A percentile compares a stretch with the other conserved stretches of the same genome.
Conservation (phyloP, 495 filamentous ascomycete species). For the Terfezia boudieri region DNA sequence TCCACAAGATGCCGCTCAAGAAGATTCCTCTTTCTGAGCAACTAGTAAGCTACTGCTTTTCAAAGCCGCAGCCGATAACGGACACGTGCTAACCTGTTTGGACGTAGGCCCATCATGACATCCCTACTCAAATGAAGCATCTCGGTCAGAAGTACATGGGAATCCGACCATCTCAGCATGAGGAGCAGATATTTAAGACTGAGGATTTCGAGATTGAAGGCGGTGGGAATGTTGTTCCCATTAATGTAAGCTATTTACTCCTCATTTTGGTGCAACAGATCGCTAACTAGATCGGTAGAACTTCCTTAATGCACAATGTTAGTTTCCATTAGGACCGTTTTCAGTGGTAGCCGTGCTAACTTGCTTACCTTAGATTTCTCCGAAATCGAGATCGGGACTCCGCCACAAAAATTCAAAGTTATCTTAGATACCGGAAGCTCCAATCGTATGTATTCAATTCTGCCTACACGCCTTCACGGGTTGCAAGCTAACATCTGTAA, state of each 20-base stretch:
- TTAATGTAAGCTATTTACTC: constrained; percentile 28
- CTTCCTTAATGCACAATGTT: constrained; percentile 98
- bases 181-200: constrained; percentile 57
- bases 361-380: constrained; percentile 54
- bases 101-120: constrained; percentile 47
- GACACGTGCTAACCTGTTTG: not conserved
- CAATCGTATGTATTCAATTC: constrained; percentile 30
- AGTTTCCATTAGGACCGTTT: constrained; percentile 15
- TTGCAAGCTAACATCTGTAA: too few species aligned
- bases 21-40: constrained; percentile 87
- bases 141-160: constrained; percentile 93
- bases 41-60: constrained; percentile 37
- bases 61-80: not conserved
- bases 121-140: constrained; percentile 55
- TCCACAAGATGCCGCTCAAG: constrained; percentile 90
- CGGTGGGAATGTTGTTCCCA: constrained; percentile 57
- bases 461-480: too few species aligned
- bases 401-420: constrained; percentile 91
- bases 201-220: constrained; percentile 38
- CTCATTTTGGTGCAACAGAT: not conserved
- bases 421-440: constrained; percentile 97
- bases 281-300: constrained; percentile 28
- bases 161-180: constrained; percentile 41
- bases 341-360: not conserved
- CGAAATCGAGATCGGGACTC: constrained; percentile 77